These are phyloP conservation scores for Acaromyces ingoldii DNA, from an alignment of 1,284 basidiomycete genomes.

Conservation along the genomic window DNA sequence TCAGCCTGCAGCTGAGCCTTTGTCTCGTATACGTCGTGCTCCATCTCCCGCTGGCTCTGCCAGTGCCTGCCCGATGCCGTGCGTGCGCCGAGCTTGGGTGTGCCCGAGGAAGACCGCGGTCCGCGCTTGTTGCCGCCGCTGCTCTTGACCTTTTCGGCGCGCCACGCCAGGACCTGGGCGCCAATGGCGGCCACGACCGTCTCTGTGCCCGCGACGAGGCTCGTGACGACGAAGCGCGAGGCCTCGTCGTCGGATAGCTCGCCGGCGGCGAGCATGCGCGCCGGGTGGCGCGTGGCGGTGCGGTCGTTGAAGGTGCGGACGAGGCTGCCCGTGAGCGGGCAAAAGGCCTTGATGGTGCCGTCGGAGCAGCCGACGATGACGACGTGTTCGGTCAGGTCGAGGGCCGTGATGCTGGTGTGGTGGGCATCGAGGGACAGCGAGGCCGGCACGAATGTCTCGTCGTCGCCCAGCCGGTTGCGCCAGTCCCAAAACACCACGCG, in stretches of 20 bases:
- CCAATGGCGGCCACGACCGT: constrained; percentile 64
- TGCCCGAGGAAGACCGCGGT: no score
- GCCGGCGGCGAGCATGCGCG: constrained; percentile 59
- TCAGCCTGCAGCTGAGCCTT: constrained; percentile 56
- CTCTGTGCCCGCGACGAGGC: constrained; percentile 64
- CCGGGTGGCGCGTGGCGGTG: constrained; percentile 53
- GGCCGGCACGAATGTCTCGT: constrained; percentile 54
- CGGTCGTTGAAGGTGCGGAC: constrained; percentile 48
- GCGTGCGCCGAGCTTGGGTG: neutral
- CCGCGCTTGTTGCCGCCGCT: neutral
- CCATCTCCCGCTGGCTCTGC: constrained; percentile 29
- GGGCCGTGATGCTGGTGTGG: constrained; percentile 32
- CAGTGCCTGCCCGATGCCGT: neutral
- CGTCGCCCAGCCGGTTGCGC: no score
- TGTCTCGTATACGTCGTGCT: constrained; percentile 39
- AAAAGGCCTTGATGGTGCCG: constrained; percentile 65
- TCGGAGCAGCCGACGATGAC: constrained; percentile 51
- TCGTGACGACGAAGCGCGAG: constrained; percentile 59
- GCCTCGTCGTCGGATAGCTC: constrained; percentile 52
- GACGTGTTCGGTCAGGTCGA: constrained; percentile 31
- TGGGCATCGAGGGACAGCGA: constrained; percentile 36
- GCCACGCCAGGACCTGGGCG: constrained; percentile 66
- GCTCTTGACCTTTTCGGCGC: constrained; percentile 54
- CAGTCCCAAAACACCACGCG: constrained; percentile 36
- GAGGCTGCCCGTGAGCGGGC: constrained; percentile 59